Base-by-base conservation (phyloP, 2,329 filamentous ascomycete species). In the Talaromyces sp. region DNA sequence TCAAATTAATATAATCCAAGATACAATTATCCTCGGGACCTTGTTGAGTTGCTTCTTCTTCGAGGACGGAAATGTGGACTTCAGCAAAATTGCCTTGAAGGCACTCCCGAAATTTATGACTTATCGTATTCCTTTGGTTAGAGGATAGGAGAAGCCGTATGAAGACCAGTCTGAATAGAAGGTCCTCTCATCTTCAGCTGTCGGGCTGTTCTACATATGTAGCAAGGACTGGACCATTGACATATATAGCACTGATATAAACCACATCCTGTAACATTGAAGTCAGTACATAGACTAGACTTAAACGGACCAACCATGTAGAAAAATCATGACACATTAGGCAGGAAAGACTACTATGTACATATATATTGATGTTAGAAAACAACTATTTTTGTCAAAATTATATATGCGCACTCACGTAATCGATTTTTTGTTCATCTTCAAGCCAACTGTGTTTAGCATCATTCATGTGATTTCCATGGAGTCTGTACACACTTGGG, bases 1-100 rank as follows among this genome's bases (percentile, higher is more conserved):
- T 56, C 68, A 71, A 18, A 68, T 76, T 44, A 60, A 63, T 23
- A 63, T 72, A 40, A 66, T 73, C 33, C 71, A 75, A 63, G 68
- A 73, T 58, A 68, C 65, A 27, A 53, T 64, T 23, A 57, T 64
- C 12, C 60, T 64, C 9, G 70, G 64, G 28, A 74, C 72, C 14
- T 59, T 74, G 59, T 60, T 72, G 42, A 47, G 63, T 57, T 65
- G 58, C 54, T 72, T 73, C 52, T 65, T 65, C 57, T 66, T 68
- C 47, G 68, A 71, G 56, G 51, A 71, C 27, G 70, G 68, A 18
- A 63, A 70, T 57, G 68, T 40, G 6, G 23, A n/a, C 34, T 33
- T 34, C 14, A 36, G 31, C 30, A 7, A 27, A 30, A 7, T 56
- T 4, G 10, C 53, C 12, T 23, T 34, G 53, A 40, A 56, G n/a